A percentile compares a stretch with the other conserved stretches of the same genome.
Evolutionary conservation across 495 filamentous ascomycete genomes (phyloP).

Genomic region (Podospora pseudocomata): DNA sequence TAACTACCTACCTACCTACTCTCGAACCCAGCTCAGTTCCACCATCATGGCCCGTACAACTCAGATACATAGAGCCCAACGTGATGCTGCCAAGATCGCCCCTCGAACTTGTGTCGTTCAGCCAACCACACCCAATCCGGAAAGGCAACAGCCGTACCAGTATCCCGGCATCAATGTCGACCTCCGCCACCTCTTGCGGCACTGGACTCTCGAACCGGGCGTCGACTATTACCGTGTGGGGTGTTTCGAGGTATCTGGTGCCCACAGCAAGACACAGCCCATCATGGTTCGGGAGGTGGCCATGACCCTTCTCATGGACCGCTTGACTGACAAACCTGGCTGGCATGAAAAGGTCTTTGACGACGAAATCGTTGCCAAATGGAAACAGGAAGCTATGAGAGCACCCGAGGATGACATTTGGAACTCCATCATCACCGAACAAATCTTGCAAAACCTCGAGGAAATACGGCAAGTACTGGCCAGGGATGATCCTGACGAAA

Average conservation of each 20-base stretch:
- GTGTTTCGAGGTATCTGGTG: conserved; percentile 6
- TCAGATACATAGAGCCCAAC: background rate
- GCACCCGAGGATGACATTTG: conserved; percentile 29
- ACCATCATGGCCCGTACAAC: background rate
- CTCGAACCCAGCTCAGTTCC: too few relatives aligned
- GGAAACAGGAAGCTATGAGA: conserved; percentile 36
- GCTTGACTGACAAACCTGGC: conserved; percentile 40
- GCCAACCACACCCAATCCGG: background rate
- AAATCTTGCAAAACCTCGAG: background rate
- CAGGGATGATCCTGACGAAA: too few relatives aligned
- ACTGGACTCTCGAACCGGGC: background rate
- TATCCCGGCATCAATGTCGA: conserved; percentile 14
- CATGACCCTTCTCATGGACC: conserved; percentile 41
- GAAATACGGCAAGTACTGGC: too few relatives aligned
- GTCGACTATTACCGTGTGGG: conserved; percentile 18
- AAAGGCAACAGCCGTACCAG: background rate
- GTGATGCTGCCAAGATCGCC: background rate
- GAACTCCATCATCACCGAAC: conserved; percentile 17
- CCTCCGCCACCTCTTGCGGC: conserved; percentile 3
- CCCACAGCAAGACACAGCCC: conserved; percentile 7
- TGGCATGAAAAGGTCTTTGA: conserved; percentile 59
- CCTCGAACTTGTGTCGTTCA: background rate
- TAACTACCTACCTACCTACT: background rate
- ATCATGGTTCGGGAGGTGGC: conserved; percentile 36
- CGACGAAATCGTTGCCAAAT: conserved; percentile 38